phyloP scores from a whole-genome alignment of 2,329 filamentous ascomycete species.

The Verticillium longisporum region DNA sequence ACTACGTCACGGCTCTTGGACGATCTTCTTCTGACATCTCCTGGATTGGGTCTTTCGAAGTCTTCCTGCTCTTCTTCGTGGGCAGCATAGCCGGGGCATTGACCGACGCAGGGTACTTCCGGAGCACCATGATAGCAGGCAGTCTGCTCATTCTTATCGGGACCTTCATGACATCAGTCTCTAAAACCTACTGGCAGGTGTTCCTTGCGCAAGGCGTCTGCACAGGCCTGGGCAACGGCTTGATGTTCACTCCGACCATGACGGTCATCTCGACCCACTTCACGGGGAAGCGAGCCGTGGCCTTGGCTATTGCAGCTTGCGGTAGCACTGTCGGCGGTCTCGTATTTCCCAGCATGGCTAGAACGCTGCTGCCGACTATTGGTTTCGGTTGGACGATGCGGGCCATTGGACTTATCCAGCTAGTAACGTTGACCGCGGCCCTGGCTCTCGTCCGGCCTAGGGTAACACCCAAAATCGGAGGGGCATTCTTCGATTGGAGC shows the following conservation, averaged over 20 bases:
- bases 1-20: conserved; percentile 23
- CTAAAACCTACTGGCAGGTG: conserved; percentile 34
- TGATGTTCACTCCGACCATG: conserved; percentile 26
- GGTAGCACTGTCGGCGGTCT: conserved; percentile 33
- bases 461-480: neutral
- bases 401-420: conserved; percentile 35
- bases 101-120: conserved; percentile 34
- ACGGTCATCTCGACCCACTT: conserved; percentile 35
- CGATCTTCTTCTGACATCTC: conserved; percentile 31
- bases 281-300: conserved; percentile 19
- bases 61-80: conserved; percentile 30
- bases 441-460: neutral
- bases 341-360: conserved; percentile 28
- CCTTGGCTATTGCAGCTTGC: conserved; percentile 22
- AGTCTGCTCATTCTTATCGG: conserved; percentile 28
- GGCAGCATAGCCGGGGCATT: conserved; percentile 32
- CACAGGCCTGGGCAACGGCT: conserved; percentile 28
- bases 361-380: conserved; percentile 35
- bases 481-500: neutral
- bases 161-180: conserved; percentile 38
- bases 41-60: conserved; percentile 37
- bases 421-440: conserved; percentile 14
- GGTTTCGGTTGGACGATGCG: conserved; percentile 49
- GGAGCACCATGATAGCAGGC: conserved; percentile 25
- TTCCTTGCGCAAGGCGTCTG: conserved; percentile 31